A percentile compares a stretch with the other conserved stretches of the same genome.
These are phyloP conservation scores for Picea mariana DNA, from an alignment of 83 land plant species.

Conservation along the genomic window DNA sequence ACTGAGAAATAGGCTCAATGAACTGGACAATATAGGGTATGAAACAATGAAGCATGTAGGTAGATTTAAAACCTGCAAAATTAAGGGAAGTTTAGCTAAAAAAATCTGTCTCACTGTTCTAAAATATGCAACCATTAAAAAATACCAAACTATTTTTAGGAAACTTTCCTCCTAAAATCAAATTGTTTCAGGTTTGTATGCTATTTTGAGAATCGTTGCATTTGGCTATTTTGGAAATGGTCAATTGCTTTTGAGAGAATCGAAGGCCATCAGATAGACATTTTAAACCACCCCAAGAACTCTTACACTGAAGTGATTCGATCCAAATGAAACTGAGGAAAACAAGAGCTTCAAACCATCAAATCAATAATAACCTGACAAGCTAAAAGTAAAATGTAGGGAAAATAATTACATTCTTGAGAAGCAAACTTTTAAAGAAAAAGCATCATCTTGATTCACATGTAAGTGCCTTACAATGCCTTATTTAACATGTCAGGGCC, in stretches of 20 bases:
- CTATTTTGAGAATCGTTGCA: not conserved
- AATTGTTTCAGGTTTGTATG: not conserved
- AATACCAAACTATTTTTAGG: not conserved
- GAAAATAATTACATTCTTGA: not conserved
- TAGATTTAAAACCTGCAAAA: not conserved
- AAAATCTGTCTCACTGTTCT: not conserved
- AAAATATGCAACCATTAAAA: not conserved
- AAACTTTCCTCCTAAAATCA: not conserved
- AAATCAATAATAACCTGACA: too few species aligned
- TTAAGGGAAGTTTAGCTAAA: not conserved
- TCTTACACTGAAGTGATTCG: not conserved
- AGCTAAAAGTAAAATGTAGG: not conserved
- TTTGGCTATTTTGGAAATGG: not conserved
- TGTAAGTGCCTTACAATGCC: too few species aligned
- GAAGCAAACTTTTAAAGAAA: not conserved
- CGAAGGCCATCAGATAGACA: not conserved
- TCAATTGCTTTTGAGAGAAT: not conserved
- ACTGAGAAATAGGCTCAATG: not conserved
- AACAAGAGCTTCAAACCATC: too few species aligned
- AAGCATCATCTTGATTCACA: too few species aligned
- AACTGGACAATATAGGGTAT: not conserved
- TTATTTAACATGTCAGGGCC: too few species aligned
- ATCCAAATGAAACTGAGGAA: constrained; percentile 2
- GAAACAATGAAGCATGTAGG: not conserved
- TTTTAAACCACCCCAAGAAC: not conserved